These are phyloP conservation scores for Licmophora abbreviata DNA, from an alignment of 108 stramenopile genomes.

Conservation along the genomic window DNA sequence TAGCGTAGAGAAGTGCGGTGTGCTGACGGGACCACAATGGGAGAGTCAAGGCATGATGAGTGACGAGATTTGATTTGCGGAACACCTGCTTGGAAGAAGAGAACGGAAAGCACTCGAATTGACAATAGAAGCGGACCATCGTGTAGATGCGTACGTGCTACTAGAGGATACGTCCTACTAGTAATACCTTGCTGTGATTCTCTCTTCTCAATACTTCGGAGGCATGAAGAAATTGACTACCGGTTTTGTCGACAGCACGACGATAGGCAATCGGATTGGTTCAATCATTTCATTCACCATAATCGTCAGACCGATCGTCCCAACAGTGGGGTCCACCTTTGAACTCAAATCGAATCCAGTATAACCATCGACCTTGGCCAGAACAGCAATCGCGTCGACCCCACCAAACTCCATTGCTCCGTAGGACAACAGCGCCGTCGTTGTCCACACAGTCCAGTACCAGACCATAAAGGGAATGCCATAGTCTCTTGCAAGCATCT, in stretches of 20 bases:
- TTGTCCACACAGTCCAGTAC: slow-evolving; percentile 70
- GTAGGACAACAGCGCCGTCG: slow-evolving; percentile 55
- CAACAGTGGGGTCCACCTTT: slow-evolving; percentile 70
- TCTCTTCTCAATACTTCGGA: slow-evolving; percentile 26
- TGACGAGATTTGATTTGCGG: neutral
- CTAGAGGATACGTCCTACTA: neutral
- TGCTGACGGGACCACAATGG: no score
- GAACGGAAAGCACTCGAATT: neutral
- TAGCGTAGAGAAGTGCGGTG: no score
- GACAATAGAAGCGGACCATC: neutral
- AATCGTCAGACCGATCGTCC: slow-evolving; percentile 65
- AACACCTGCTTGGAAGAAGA: neutral
- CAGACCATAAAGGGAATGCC: slow-evolving; percentile 69
- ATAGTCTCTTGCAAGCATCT: slow-evolving; percentile 66
- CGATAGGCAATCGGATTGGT: slow-evolving; percentile 69
- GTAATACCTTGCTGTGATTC: neutral
- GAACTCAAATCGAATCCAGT: slow-evolving; percentile 42
- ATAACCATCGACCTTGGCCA: slow-evolving; percentile 42
- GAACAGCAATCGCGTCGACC: slow-evolving; percentile 59
- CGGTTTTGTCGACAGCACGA: slow-evolving; percentile 81
- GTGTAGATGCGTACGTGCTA: neutral
- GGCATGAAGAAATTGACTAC: slow-evolving; percentile 58
- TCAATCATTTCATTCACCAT: slow-evolving; percentile 78
- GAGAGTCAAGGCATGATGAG: no score
- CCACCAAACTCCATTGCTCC: slow-evolving; percentile 60